phyloP scores from a whole-genome alignment of 1,284 basidiomycete genomes.

The Malassezia arunalokei region DNA sequence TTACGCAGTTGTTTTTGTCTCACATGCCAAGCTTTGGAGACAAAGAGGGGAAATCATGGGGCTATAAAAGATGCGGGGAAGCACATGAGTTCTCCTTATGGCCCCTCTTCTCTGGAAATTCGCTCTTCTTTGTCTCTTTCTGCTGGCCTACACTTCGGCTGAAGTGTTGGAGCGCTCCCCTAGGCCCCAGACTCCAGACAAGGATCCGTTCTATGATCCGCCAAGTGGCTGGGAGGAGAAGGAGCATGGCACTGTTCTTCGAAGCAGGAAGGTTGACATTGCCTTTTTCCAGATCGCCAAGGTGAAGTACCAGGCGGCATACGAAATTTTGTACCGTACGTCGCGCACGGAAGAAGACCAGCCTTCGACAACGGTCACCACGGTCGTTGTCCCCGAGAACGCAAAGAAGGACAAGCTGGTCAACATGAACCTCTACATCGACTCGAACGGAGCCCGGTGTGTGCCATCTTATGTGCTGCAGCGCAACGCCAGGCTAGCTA shows the following conservation, averaged over 20 bases:
- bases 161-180: too few species aligned
- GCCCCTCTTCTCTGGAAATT: not conserved
- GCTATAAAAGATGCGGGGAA: too few species aligned
- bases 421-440: conserved; percentile 17
- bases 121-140: not conserved
- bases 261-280: conserved; percentile 13
- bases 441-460: conserved; percentile 21
- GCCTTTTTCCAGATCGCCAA: conserved; percentile 3
- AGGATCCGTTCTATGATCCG: conserved; percentile 30
- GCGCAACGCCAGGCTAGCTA: not conserved
- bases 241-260: conserved; percentile 22
- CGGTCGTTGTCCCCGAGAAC: conserved; percentile 22
- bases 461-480: conserved; percentile 20
- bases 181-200: not conserved
- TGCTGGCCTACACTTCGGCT: too few species aligned
- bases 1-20: too few species aligned
- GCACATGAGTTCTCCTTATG: too few species aligned
- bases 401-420: conserved; percentile 21
- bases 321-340: conserved; percentile 27
- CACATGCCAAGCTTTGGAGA: too few species aligned
- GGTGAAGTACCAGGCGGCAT: conserved; percentile 4
- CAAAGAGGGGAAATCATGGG: too few species aligned
- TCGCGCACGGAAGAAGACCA: not conserved
- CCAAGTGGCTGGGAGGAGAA: conserved; percentile 15
- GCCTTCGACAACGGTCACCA: conserved; percentile 18